Conservation (phyloP, 257 asterid species). For the Plantago ovata region DNA sequence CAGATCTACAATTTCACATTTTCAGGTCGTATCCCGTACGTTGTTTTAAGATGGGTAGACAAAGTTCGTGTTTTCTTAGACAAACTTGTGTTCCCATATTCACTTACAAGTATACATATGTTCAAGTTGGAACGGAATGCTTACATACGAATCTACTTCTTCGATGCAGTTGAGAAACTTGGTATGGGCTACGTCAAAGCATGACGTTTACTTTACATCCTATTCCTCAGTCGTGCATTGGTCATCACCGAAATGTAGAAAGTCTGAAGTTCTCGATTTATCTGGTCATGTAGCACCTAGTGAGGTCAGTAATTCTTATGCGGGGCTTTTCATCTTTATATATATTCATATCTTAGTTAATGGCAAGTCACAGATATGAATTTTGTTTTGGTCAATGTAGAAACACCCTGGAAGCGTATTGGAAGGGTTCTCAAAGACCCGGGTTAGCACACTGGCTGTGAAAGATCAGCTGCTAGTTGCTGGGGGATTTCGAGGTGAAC, state of each 20-base stretch:
- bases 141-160: constrained; percentile 15
- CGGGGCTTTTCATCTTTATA: not conserved
- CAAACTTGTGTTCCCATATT: not conserved
- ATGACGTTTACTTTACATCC: constrained; percentile 79
- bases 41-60: not conserved
- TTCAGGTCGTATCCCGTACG: constrained; percentile 49
- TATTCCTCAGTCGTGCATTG: constrained; percentile 81
- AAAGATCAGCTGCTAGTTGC: constrained; percentile 85
- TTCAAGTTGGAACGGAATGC: constrained; percentile 1
- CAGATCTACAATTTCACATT: constrained; percentile 82
- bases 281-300: constrained; percentile 82
- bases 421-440: constrained; percentile 94
- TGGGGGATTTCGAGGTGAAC: constrained; percentile 97
- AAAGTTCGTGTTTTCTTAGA: not conserved
- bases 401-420: constrained; percentile 88
- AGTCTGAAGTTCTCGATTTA: constrained; percentile 77
- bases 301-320: constrained; percentile 48
- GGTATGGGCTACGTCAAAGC: constrained; percentile 98
- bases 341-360: not conserved
- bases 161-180: constrained; percentile 75
- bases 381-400: constrained; percentile 36
- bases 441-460: constrained; percentile 89
- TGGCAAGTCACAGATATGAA: not conserved
- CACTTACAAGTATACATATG: not conserved
- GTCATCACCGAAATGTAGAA: constrained; percentile 62